These are phyloP conservation scores for Oemleria cerasiformis DNA, from an alignment of 306 rosid genomes.

Conservation along the genomic window DNA sequence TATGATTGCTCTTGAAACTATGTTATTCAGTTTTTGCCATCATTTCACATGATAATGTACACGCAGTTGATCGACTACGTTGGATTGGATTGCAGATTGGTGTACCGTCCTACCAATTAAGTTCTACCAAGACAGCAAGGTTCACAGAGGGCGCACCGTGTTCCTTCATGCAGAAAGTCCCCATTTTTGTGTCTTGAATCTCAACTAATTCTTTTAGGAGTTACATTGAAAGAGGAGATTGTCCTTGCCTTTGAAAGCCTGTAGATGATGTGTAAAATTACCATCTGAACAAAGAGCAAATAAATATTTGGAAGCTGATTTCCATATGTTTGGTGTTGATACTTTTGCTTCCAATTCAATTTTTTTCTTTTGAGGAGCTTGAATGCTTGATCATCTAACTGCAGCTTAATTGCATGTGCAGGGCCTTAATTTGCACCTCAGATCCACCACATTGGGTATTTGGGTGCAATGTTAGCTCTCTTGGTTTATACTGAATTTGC, in stretches of 20 bases:
- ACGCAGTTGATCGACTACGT: not conserved
- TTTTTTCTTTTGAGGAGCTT: not conserved
- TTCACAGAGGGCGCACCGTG: not conserved
- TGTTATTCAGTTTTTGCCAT: not conserved
- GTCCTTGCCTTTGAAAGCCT: conserved; percentile 4
- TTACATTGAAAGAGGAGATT: conserved; percentile 20
- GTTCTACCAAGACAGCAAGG: not conserved
- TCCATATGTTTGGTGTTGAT: conserved; percentile 2
- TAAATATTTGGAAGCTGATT: not conserved
- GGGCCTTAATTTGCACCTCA: not conserved
- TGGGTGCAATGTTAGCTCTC: no score
- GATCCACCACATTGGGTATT: no score
- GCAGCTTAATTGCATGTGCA: not conserved
- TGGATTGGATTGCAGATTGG: conserved; percentile 15
- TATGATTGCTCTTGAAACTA: not conserved
- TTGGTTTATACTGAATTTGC: no score
- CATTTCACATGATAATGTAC: not conserved
- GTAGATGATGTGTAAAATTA: not conserved
- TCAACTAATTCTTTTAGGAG: conserved; percentile 7
- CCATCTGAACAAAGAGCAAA: conserved; percentile 9
- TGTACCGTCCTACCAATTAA: not conserved
- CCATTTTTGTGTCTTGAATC: not conserved
- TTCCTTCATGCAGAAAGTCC: not conserved
- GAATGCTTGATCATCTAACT: conserved; percentile 10
- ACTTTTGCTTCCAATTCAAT: not conserved